Evolutionary conservation across 129 eudicot species (phyloP), one percentile per base, ranked within the genome.

Genomic region (Helianthus tuberosus): DNA sequence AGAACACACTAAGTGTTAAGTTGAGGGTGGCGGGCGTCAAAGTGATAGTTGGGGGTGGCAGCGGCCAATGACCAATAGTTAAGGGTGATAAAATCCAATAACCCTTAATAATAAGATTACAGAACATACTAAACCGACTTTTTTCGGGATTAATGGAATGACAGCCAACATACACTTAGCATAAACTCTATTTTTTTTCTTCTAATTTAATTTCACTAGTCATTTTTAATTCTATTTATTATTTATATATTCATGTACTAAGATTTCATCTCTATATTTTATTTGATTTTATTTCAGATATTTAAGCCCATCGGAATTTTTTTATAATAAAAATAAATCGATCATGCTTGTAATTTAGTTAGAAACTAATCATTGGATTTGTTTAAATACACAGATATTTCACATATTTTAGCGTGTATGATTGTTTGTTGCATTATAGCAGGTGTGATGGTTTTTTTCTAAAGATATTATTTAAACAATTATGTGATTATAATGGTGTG

Each of bases 61-160:
- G n/a, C n/a, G n/a, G n/a, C n/a, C n/a, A n/a, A n/a, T n/a, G n/a
- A n/a, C n/a, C n/a, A n/a, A n/a, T n/a, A n/a, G n/a, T n/a, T n/a
- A n/a, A n/a, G n/a, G n/a, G n/a, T n/a, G n/a, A n/a, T n/a, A n/a
- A n/a, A n/a, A n/a, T n/a, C n/a, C n/a, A n/a, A n/a, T n/a, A n/a
- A n/a, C n/a, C n/a, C n/a, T n/a, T 29, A 32, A 32, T 55, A 70
- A 65, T 68, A 15, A 76, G 68, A 17, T 62, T 72, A 71, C 78
- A 62, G 68, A 64, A 66, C 76, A 75, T 75, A 41, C 77, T 64
- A 52, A 76, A 81, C 84, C 74, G 84, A 81, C 84, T 64, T 80
- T 75, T 75, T 41, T 75, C 52, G 68, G 51, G 53, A 81, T 81
- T 71, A 54, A 76, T 75, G 77, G 81, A 81, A 70, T 81, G 84